Evolutionary conservation across 1,284 basidiomycete species (phyloP), one percentile per base, ranked within the genome.

Genomic region (Ceratobasidium theobromae): DNA sequence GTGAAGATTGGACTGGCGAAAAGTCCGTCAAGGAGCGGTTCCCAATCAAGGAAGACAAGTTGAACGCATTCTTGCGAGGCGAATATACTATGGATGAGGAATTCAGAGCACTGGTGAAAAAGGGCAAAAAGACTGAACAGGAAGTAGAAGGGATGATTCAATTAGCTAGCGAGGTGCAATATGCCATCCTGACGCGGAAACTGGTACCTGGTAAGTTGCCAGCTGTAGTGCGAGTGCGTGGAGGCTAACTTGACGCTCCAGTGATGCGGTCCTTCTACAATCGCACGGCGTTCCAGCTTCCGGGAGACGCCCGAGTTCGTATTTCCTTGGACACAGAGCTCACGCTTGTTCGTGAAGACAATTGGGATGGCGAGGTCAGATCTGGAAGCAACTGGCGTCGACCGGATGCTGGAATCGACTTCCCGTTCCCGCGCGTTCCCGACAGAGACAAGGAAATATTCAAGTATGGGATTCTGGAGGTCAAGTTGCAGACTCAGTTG

Each of bases 251-350:
- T 48, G 23, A 49, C 43, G 18, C 57, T 21, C 48, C 73, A 88
- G 96, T 98, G 45, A 89, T 98, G 89, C 86, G 96, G 33, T 94
- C 95, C n/a, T 99, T 98, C 80, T 99, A 99, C 81, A 98, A 98
- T 76, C 90, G 96, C 57, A 99, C 97, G 6, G 96, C 96, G 0
- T 99, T 99, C 83, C 96, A 99, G 78, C 85, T 99, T 25, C 97
- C 97, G 8, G 96, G 97, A 21, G 97, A 99, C 74, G 96, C 97
- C 27, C 87, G 94, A 51, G 96, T 99, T 43, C 93, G 96, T 62
- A 98, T 99, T 71, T 99, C 96, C 32, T 87, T 99, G 69, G 97
- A 99, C 76, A 99, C 96, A 0, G 95, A 98, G 76, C 84, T 99
- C 30, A 90, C 91, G 5, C 88, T 99, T 81, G 79, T 98, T 65